phyloP scores from a whole-genome alignment of 129 eudicot species.

The Gnaphalium uliginosum region DNA sequence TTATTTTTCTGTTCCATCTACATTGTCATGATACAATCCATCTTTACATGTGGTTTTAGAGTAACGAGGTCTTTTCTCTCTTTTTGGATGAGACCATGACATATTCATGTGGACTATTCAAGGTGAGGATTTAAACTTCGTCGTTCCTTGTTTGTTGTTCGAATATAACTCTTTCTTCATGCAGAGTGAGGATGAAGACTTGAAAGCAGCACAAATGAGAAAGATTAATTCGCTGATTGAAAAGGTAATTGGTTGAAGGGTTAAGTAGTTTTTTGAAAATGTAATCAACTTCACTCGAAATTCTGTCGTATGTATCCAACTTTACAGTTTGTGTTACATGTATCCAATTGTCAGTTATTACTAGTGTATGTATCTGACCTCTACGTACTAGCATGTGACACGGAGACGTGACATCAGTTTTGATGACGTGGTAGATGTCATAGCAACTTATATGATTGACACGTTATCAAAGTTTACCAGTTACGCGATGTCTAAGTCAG shows the following conservation, averaged over 20 bases:
- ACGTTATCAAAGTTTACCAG: no score
- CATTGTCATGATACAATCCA: neutral
- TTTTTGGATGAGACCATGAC: slow-evolving; percentile 96
- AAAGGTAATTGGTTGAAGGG: slow-evolving; percentile 41
- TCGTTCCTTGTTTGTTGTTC: neutral
- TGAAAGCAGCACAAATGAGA: slow-evolving; percentile 72
- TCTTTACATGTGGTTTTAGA: slow-evolving; percentile 35
- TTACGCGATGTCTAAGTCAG: no score
- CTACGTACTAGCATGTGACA: no score
- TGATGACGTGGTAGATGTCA: no score
- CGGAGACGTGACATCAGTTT: no score
- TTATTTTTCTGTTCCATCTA: neutral
- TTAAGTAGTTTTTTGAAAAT: no score
- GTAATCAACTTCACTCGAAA: no score
- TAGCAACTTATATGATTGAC: no score
- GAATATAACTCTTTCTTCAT: neutral
- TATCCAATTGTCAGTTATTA: no score
- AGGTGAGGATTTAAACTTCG: slow-evolving; percentile 42
- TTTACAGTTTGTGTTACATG: no score
- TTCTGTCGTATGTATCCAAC: neutral
- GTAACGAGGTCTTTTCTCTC: slow-evolving; percentile 76
- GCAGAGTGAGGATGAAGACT: slow-evolving; percentile 63
- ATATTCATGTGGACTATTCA: slow-evolving; percentile 81
- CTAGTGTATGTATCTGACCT: no score
- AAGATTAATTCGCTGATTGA: slow-evolving; percentile 66